These are phyloP conservation scores for Aureobasidium leucospermi DNA, from an alignment of 2,329 filamentous ascomycete species.

Conservation along the genomic window DNA sequence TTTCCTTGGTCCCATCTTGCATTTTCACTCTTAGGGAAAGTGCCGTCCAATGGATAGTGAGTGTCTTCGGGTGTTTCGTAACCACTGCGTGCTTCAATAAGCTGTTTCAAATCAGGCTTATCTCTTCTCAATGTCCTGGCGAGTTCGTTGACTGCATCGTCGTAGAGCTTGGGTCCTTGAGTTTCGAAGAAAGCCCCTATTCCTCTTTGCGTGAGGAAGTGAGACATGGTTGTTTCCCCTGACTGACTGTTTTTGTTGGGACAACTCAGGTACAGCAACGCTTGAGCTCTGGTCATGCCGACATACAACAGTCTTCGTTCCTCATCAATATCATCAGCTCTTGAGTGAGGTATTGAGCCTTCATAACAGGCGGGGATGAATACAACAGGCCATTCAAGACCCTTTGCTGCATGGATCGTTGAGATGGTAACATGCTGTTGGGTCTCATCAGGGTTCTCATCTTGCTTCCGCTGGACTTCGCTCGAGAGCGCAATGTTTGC, in stretches of 20 bases:
- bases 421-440: conserved; percentile 66
- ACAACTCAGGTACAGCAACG: conserved; percentile 76
- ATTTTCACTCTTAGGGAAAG: conserved; percentile 31
- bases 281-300: conserved; percentile 90
- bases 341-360: conserved; percentile 81
- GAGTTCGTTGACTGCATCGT: conserved; percentile 55
- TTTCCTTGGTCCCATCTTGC: conserved; percentile 31
- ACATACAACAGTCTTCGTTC: conserved; percentile 87
- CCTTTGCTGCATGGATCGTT: conserved; percentile 93
- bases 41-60: conserved; percentile 58
- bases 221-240: conserved; percentile 59
- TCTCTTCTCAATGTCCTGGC: conserved; percentile 62
- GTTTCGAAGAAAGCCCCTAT: conserved; percentile 49
- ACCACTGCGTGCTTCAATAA: conserved; percentile 41
- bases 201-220: conserved; percentile 56
- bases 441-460: conserved; percentile 48
- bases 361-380: conserved; percentile 87
- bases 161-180: conserved; percentile 63
- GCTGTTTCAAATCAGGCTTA: conserved; percentile 48
- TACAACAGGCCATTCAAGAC: conserved; percentile 91
- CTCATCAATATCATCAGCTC: conserved; percentile 78
- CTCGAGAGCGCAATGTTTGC: conserved; percentile 83
- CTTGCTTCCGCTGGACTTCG: conserved; percentile 60
- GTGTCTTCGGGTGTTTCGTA: conserved; percentile 60
- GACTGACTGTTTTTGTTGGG: conserved; percentile 59